Evolutionary conservation across 169 alveolate genomes (phyloP).

Genomic region (Plasmodium adleri): DNA sequence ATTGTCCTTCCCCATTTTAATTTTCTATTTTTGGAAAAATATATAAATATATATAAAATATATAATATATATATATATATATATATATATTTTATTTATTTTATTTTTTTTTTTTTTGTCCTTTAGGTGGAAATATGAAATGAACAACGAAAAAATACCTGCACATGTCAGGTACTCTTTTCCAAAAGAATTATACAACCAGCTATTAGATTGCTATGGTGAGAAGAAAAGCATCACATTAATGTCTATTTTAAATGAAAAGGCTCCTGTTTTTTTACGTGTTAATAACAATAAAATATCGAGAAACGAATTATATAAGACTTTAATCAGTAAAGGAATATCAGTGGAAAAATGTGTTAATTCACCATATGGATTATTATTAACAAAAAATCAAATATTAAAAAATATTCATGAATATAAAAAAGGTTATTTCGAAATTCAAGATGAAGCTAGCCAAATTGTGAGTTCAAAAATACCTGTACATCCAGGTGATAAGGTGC

Average conservation of each 20-base stretch:
- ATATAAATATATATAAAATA: neutral
- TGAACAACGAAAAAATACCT: conserved; percentile 86
- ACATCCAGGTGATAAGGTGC: conserved; percentile 92
- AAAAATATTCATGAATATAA: conserved; percentile 90
- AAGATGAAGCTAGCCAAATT: conserved; percentile 94
- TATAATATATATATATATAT: neutral
- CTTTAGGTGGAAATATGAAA: conserved; percentile 87
- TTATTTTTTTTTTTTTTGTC: neutral
- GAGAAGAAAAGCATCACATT: conserved; percentile 85
- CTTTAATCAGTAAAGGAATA: conserved; percentile 87
- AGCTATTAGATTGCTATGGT: conserved; percentile 85
- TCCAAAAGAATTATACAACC: conserved; percentile 87
- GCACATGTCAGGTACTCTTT: conserved; percentile 89
- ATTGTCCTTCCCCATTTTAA: too few species aligned
- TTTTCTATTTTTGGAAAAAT: too few species aligned
- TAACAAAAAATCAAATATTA: conserved; percentile 85
- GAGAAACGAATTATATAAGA: conserved; percentile 83
- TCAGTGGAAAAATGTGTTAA: conserved; percentile 88
- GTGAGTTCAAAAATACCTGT: conserved; percentile 88
- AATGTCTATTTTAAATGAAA: conserved; percentile 88
- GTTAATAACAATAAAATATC: conserved; percentile 83
- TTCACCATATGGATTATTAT: conserved; percentile 90
- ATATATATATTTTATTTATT: neutral
- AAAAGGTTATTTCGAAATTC: conserved; percentile 93
- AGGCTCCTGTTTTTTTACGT: conserved; percentile 87